Evolutionary conservation across 2,329 filamentous ascomycete species (phyloP).

Genomic region (Fusarium sp.): DNA sequence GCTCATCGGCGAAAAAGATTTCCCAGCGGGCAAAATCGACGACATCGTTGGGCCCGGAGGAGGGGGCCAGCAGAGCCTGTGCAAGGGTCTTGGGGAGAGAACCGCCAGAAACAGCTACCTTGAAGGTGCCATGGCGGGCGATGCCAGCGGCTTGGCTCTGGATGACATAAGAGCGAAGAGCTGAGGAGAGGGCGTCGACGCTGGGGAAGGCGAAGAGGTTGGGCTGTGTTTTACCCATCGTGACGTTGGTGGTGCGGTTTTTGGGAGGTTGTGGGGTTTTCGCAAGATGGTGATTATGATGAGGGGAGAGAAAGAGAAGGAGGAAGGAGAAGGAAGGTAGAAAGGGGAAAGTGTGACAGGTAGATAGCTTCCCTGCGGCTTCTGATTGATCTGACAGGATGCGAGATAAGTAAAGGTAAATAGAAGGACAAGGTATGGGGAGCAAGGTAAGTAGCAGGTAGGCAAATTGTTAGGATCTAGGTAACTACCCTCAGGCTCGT

Average conservation of each 20-base stretch:
- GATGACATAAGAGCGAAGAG: slow-evolving; percentile 87
- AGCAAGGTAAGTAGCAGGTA: slow-evolving; percentile 15
- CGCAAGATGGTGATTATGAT: slow-evolving; percentile 22
- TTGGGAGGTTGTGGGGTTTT: slow-evolving; percentile 32
- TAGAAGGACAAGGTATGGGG: not conserved
- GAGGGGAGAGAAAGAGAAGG: slow-evolving; percentile 4
- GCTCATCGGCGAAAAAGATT: slow-evolving; percentile 98
- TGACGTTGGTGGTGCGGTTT: slow-evolving; percentile 44
- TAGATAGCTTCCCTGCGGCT: slow-evolving; percentile 26
- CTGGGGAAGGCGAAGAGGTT: slow-evolving; percentile 87
- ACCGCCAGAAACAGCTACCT: slow-evolving; percentile 93
- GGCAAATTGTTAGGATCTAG: slow-evolving; percentile 25
- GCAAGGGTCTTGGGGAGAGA: slow-evolving; percentile 92
- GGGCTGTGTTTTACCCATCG: slow-evolving; percentile 71
- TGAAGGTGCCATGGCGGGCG: slow-evolving; percentile 86
- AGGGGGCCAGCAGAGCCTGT: slow-evolving; percentile 80
- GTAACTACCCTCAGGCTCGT: slow-evolving; percentile 17
- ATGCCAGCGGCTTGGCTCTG: slow-evolving; percentile 86
- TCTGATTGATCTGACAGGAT: slow-evolving; percentile 23
- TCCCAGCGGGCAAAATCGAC: slow-evolving; percentile 92
- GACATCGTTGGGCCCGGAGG: slow-evolving; percentile 69
- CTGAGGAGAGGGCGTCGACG: slow-evolving; percentile 78
- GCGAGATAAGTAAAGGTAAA: slow-evolving; percentile 18
- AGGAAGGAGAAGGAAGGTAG: slow-evolving; percentile 6
- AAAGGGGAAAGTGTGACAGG: not conserved